Base-by-base conservation (phyloP, 192 early-diverging fungal species). In the Lunasporangiospora selenospora region DNA sequence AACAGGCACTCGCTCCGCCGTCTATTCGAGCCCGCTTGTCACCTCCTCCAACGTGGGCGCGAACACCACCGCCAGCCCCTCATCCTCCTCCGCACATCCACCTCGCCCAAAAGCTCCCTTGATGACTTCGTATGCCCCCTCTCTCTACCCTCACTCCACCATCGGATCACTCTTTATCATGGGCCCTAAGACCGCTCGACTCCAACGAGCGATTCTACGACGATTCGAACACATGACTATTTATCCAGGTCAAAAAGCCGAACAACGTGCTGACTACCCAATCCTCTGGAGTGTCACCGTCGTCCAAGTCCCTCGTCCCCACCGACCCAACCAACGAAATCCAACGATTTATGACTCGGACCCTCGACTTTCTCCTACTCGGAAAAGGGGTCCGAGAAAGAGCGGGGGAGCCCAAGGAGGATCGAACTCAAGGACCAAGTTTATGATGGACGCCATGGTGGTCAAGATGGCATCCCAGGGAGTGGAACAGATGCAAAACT, bases 161-260 rank as follows among this genome's bases (percentile, higher is more conserved):
- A 88, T 85, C 59, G 87, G 84, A 11, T 88, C 83, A 21, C 53
- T 91, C 3, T 82, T 88, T 45, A 65, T 91, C 39, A 67, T 87
- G 54, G 87, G 85, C 12, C 79, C 78, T 10, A 73, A 73, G 42
- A 73, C 69, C 3, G 48, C 39, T 23, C 69, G 69, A 2, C 60
- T 73, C 6, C 69, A 73, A 24, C 60, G 41, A n/a, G 62, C 60
- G 32, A 73, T 73, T 26, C 48, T 63, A 13, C 45, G 40, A 4
- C 69, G 69, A 8, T 73, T 73, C 33, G 69, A 63, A 18, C 54
- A 58, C 15, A 39, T 73, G 26, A 63, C 69, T 12, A 42, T 73
- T 12, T 73, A 73, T 12, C 69, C 69, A 7, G 69, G 69, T 11
- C 69, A 73, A 37, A 63, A 52, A 24, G 42, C 69, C 1, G 60